Evolutionary conservation across 805 yeast genomes (phyloP).

Genomic region (Yarrowia sp.): DNA sequence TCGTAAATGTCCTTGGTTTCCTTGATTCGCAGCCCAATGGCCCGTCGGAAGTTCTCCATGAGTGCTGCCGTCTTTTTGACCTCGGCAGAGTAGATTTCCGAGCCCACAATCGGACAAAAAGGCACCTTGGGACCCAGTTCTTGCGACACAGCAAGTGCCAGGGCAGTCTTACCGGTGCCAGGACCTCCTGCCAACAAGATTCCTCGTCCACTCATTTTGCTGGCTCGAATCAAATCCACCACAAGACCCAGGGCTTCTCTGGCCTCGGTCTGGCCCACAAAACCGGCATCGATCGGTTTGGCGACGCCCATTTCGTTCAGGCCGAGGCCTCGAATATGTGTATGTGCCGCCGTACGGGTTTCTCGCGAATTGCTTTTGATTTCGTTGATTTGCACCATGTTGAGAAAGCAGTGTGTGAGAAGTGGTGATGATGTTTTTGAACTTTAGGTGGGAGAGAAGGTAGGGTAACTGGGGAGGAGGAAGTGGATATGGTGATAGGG

Average conservation of each 20-base stretch:
- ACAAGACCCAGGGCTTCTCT: slow-evolving; percentile 86
- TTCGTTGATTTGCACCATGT: slow-evolving; percentile 50
- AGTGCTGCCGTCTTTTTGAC: slow-evolving; percentile 94
- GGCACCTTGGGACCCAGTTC: slow-evolving; percentile 97
- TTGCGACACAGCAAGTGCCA: slow-evolving; percentile 93
- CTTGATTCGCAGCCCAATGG: slow-evolving; percentile 92
- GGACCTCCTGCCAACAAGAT: slow-evolving; percentile 95
- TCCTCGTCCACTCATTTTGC: slow-evolving; percentile 95
- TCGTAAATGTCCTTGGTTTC: slow-evolving; percentile 97
- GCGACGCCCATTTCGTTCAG: slow-evolving; percentile 87
- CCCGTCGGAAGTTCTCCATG: slow-evolving; percentile 94
- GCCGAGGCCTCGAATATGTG: slow-evolving; percentile 94
- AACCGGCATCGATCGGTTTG: slow-evolving; percentile 81
- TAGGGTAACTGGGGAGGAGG: not conserved
- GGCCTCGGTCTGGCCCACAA: slow-evolving; percentile 72
- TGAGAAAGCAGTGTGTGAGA: not conserved
- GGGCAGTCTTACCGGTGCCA: slow-evolving; percentile 97
- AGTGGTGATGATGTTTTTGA: slow-evolving; percentile 4
- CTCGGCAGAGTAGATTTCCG: slow-evolving; percentile 92
- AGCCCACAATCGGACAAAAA: slow-evolving; percentile 94
- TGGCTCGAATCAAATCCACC: slow-evolving; percentile 87
- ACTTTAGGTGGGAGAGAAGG: not conserved
- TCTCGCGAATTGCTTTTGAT: slow-evolving; percentile 60
- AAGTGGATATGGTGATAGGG: not conserved
- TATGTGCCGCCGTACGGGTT: slow-evolving; percentile 87